These are phyloP conservation scores for Claviceps pazoutovae DNA, from an alignment of 2,329 filamentous ascomycete genomes.

Conservation along the genomic window DNA sequence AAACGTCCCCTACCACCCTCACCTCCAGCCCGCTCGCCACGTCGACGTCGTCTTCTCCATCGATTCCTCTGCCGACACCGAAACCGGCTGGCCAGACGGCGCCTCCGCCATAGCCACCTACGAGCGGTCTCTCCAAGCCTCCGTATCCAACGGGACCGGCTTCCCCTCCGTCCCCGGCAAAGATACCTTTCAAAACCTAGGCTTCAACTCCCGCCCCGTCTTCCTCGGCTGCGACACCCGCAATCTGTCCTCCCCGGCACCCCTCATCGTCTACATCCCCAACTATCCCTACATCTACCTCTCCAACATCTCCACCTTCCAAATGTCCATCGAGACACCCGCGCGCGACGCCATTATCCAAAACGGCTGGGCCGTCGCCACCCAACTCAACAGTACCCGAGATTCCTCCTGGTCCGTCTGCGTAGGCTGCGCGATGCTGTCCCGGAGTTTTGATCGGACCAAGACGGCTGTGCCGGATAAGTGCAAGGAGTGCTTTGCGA, in stretches of 20 bases:
- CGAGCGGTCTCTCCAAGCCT: conserved; percentile 32
- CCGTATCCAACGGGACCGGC: conserved; percentile 36
- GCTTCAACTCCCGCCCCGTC: conserved; percentile 43
- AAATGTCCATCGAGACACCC: conserved; percentile 44
- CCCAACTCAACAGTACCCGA: conserved; percentile 65
- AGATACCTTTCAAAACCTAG: conserved; percentile 41
- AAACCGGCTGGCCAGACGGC: conserved; percentile 45
- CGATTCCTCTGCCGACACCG: conserved; percentile 50
- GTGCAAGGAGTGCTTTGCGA: conserved; percentile 62
- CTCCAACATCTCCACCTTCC: conserved; percentile 72
- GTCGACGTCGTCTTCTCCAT: conserved; percentile 52
- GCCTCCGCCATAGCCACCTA: conserved; percentile 44
- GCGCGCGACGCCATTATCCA: conserved; percentile 68
- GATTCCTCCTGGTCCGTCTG: conserved; percentile 68
- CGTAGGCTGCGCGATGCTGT: conserved; percentile 75
- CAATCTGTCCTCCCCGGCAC: conserved; percentile 39
- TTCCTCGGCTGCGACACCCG: conserved; percentile 52
- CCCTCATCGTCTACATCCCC: conserved; percentile 77
- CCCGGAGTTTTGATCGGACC: conserved; percentile 60
- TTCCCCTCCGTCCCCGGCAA: conserved; percentile 45
- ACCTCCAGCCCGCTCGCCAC: conserved; percentile 30
- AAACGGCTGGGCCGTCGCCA: conserved; percentile 77
- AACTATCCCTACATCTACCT: conserved; percentile 57
- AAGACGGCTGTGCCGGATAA: conserved; percentile 52
- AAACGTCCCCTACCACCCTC: conserved; percentile 65